Evolutionary conservation across 345 rosid species (phyloP), one percentile per base, ranked within the genome.

Genomic region (Melaleuca alternifolia): DNA sequence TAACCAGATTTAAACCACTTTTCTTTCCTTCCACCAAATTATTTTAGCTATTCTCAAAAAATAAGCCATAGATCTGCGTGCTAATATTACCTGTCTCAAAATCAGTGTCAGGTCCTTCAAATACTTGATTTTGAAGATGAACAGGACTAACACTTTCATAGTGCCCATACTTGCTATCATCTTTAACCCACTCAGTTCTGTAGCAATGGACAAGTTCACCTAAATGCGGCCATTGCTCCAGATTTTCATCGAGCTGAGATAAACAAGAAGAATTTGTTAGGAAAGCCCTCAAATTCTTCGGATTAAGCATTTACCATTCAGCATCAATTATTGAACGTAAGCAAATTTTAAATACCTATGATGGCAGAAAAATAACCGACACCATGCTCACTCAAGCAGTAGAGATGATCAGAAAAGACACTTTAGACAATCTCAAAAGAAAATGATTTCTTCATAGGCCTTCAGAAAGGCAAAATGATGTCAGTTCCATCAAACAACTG

Each of bases 51-150:
- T 71, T 71, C 8, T 41, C 79, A 33, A 71, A 65, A 71, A 2
- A 41, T 33, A 3, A 71, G 46, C 79, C 79, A 71, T 33, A 71
- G 12, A 33, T 33, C 79, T 71, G 79, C 10, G 79, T 10, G 46
- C 79, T 18, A 18, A 9, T 37, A 71, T 71, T 88, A 97, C 99
- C 99, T 23, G 98, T 97, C 93, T 96, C 99, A 59, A 95, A 88
- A 91, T 97, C 99, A 46, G 99, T 97, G 88, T 97, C 99, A 2
- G 98, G 99, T 24, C 98, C 99, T 93, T 97, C 99, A 88, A 93
- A 97, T 84, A 97, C 93, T 91, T 97, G 99, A 89, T 84, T 95
- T 50, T 92, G 98, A 87, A 97, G 94, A 83, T 94, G 85, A 83
- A 89, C 93, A n/a, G 93, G 95, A 48, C 94, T 83, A 51, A 90